phyloP scores from a whole-genome alignment of 192 early-diverging fungal genomes.

The Entophlyctis helioformis region DNA sequence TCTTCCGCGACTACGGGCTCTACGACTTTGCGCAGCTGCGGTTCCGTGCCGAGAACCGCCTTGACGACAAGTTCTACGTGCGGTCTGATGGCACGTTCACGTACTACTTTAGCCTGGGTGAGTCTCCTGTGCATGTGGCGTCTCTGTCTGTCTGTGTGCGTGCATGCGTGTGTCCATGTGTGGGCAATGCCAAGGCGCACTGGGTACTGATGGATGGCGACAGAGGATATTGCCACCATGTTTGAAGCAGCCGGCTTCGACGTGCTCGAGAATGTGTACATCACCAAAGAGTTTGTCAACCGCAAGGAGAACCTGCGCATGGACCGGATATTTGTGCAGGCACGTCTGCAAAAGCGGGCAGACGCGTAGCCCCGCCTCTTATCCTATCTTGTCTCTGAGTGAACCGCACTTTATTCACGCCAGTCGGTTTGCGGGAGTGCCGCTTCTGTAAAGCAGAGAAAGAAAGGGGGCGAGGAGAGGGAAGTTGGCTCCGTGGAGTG shows the following conservation, averaged over 20 bases:
- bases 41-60: conserved; percentile 33
- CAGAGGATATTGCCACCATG: conserved; percentile 12
- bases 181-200: too few species aligned
- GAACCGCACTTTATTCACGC: too few species aligned
- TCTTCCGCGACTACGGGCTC: conserved; percentile 39
- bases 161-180: too few species aligned
- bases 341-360: conserved; percentile 10
- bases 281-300: conserved; percentile 32
- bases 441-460: too few species aligned
- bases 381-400: too few species aligned
- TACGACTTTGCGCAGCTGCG: conserved; percentile 37
- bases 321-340: conserved; percentile 37
- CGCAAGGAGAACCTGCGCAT: conserved; percentile 31
- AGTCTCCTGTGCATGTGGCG: background rate
- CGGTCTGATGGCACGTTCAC: conserved; percentile 38
- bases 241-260: conserved; percentile 28
- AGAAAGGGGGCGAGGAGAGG: too few species aligned
- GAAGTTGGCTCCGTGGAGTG: too few species aligned
- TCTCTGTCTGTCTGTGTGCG: background rate
- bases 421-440: too few species aligned
- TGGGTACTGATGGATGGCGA: background rate
- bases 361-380: too few species aligned
- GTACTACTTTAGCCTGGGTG: conserved; percentile 30
- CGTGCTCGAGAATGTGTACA: conserved; percentile 21
- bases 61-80: conserved; percentile 30